Evolutionary conservation across 164 flowering plant species (phyloP), one percentile per base, ranked within the genome.

Genomic region (Piper longum): DNA sequence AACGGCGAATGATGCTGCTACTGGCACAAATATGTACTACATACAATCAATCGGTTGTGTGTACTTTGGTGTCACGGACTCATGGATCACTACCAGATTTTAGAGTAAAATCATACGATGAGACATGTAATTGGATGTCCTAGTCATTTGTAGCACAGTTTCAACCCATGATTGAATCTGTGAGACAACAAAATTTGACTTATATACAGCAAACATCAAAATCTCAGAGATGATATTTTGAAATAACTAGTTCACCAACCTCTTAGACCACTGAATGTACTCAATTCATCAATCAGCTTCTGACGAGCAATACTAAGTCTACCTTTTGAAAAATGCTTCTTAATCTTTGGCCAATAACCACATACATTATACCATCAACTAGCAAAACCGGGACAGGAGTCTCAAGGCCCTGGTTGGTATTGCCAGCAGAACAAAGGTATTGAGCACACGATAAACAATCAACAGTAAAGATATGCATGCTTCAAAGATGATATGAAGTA

Each of bases 351-450:
- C 97, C 99, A 95, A 63, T 90, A 86, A 57, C 99, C 99, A 75
- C 97, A 95, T 11, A 95, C 86, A 77, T 95, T 95, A 64, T 95
- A 95, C 97, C 99, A 77, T 95, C 99, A 71, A 95, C 99, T 68
- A 95, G 99, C 79, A 95, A 79, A 66, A 95, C 96, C 41, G 96
- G 97, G 11, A 80, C 83, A 17, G 81, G 93, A 64, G 73, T 76
- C 39, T 83, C 91, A 17, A 85, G 2, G 42, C 81, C 89, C 83
- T 85, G 88, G 71, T 85, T 73, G 56, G 92, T 82, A 70, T 96
- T 95, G 84, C 57, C 19, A 56, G 59, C 26, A 69, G 39, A 48
- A 48, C 14, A 48, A 81, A 93, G 90, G 52, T 14, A 9, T 48
- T 48, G 52, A 5, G 14, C 14, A 48, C 7, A 48, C 11, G 7